These are phyloP conservation scores for Coemansia aciculifera DNA, from an alignment of 192 early-diverging fungal species.

Conservation along the genomic window DNA sequence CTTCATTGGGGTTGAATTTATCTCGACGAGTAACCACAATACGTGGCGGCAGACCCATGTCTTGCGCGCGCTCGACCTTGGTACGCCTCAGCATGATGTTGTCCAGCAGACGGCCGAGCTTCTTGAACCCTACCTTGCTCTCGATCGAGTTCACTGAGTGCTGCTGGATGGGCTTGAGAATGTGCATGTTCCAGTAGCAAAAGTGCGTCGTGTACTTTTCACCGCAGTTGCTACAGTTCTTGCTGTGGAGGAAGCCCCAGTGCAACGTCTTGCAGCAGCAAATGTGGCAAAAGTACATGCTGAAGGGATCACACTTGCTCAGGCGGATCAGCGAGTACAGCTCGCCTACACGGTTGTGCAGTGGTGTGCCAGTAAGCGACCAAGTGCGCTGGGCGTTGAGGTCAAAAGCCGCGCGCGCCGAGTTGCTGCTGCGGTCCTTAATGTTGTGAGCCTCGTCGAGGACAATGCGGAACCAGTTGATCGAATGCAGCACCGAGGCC, in stretches of 20 bases:
- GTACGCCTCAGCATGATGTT: slow-evolving; percentile 89
- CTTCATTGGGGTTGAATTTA: slow-evolving; percentile 84
- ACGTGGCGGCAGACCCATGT: slow-evolving; percentile 84
- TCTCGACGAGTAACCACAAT: slow-evolving; percentile 79
- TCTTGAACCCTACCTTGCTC: slow-evolving; percentile 66
- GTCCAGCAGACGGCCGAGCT: slow-evolving; percentile 75
- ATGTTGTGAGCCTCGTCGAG: slow-evolving; percentile 90
- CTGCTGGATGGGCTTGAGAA: slow-evolving; percentile 87
- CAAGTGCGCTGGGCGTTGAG: slow-evolving; percentile 69
- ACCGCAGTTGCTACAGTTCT: slow-evolving; percentile 61
- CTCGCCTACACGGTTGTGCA: slow-evolving; percentile 94
- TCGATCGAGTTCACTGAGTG: slow-evolving; percentile 29
- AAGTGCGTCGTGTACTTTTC: slow-evolving; percentile 66
- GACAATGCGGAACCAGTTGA: slow-evolving; percentile 82
- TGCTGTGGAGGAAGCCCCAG: slow-evolving; percentile 60
- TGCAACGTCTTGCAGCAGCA: slow-evolving; percentile 69
- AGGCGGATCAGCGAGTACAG: slow-evolving; percentile 89
- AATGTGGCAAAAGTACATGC: slow-evolving; percentile 82
- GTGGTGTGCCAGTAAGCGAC: slow-evolving; percentile 87
- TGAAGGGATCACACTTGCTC: slow-evolving; percentile 78
- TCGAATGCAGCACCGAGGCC: slow-evolving; percentile 65
- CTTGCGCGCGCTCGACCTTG: slow-evolving; percentile 83
- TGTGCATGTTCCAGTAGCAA: slow-evolving; percentile 89
- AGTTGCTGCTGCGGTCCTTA: slow-evolving; percentile 82
- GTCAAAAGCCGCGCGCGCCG: slow-evolving; percentile 81